Conservation (phyloP, 2,329 filamentous ascomycete species). For the Aspergillus pseudonomiae region DNA sequence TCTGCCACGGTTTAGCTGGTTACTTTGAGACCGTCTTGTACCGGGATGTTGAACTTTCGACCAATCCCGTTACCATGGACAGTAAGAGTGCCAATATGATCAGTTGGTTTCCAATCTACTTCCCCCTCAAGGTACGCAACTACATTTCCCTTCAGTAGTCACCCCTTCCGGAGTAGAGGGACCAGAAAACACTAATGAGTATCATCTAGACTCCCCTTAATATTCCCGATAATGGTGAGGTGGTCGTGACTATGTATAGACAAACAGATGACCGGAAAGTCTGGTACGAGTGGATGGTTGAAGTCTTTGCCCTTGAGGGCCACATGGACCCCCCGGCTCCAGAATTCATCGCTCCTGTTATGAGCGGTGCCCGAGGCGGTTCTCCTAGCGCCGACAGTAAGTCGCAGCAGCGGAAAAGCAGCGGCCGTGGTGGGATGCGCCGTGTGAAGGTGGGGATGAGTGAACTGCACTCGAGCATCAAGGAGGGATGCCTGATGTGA, state of each 20-base stretch:
- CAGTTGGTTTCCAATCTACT: slow-evolving; percentile 98
- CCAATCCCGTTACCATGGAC: slow-evolving; percentile 88
- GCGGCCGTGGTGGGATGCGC: slow-evolving; percentile 19
- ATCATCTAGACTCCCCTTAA: slow-evolving; percentile 74
- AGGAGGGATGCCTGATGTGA: slow-evolving; percentile 54
- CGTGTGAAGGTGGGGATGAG: slow-evolving; percentile 48
- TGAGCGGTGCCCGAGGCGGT: slow-evolving; percentile 33
- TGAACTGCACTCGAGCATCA: slow-evolving; percentile 52
- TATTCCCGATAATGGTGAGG: slow-evolving; percentile 79
- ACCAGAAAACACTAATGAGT: background rate
- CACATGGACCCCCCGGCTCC: slow-evolving; percentile 17
- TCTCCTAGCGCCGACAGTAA: slow-evolving; percentile 29
- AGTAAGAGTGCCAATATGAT: slow-evolving; percentile 97
- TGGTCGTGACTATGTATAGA: slow-evolving; percentile 93
- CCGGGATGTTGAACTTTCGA: slow-evolving; percentile 81
- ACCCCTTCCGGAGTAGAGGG: background rate
- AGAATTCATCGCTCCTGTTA: slow-evolving; percentile 27
- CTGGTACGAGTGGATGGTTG: slow-evolving; percentile 98
- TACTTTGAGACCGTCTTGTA: slow-evolving; percentile 99
- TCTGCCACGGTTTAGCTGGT: slow-evolving; percentile 86
- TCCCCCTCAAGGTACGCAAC: slow-evolving; percentile 79
- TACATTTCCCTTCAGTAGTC: background rate
- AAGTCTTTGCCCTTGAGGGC: slow-evolving; percentile 65
- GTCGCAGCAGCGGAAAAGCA: slow-evolving; percentile 18
- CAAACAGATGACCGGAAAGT: slow-evolving; percentile 94